Base-by-base conservation (phyloP, 73 alveolate species). In the Paramecium tetraurelia region DNA sequence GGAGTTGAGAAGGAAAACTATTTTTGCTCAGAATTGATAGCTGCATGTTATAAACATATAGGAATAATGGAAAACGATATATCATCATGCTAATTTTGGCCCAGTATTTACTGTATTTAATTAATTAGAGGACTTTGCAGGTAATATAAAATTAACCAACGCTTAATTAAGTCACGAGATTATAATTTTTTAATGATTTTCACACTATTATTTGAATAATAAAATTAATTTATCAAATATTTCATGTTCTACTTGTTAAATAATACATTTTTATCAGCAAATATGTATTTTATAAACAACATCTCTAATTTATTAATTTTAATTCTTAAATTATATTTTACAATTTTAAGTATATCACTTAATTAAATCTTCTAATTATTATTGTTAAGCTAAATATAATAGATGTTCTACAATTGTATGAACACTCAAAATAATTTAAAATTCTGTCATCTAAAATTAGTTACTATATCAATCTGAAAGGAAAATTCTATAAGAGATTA, bases 11-110 rank as follows among this genome's bases (percentile, higher is more conserved):
- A 88, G 43, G 38, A 21, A 50, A 72, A 88, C 59, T 85, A 44
- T 59, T 92, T 92, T 40, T 92, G 95, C 24, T 86, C 94, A 27
- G 95, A 92, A 86, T 58, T 92, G 11, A 85, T 92, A 2, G 95
- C 95, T 5, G 58, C 92, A 3, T 92, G 94, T 35, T 92, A 92
- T 38, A 57, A 92, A 92, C 41, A 31, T 20, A 50, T 85, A 22
- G 95, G 95, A 18, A 24, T 92, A 2, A 75, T 92, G 36, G 94
- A 92, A 20, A 31, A 59, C 10, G 92, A 87, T 35, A 93, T 86
- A 5, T 38, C 77, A 35, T 33, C 95, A 1, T 72, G 94, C 27
- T 27, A 92, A 35, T 92, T 85, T 92, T 92, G 95, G 95, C 95
- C 95, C n/a, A 93, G 95, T 50, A 85, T 80, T 27, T 85, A 70